Evolutionary conservation across 2,329 filamentous ascomycete species (phyloP).

Genomic region (Beauveria rudraprayagi): DNA sequence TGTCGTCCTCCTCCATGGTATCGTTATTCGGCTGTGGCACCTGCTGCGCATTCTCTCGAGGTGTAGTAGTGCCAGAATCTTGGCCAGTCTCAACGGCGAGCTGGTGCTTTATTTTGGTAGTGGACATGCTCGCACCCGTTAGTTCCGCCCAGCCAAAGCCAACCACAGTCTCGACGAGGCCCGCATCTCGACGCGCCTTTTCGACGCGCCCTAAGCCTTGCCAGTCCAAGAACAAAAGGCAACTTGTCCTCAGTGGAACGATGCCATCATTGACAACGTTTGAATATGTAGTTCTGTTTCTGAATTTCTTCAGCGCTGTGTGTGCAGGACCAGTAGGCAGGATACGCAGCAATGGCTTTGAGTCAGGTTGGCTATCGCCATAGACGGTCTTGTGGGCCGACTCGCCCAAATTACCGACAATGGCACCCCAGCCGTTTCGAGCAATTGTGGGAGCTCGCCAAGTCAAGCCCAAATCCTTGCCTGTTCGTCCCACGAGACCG

Average conservation of each 20-base stretch:
- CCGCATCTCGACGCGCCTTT: constrained; percentile 86
- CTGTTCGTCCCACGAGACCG: constrained; percentile 89
- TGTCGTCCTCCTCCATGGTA: constrained; percentile 60
- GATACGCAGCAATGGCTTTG: constrained; percentile 83
- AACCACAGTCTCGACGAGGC: constrained; percentile 84
- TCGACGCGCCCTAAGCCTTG: constrained; percentile 87
- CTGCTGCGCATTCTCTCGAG: constrained; percentile 37
- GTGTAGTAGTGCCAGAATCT: constrained; percentile 29
- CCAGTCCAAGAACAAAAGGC: constrained; percentile 95
- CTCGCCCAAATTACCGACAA: constrained; percentile 74
- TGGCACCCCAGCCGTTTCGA: constrained; percentile 77
- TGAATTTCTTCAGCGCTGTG: constrained; percentile 75
- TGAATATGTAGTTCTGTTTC: constrained; percentile 86
- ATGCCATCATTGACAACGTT: constrained; percentile 98
- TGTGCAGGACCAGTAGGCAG: constrained; percentile 88
- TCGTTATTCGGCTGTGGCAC: constrained; percentile 65
- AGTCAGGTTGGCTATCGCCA: constrained; percentile 60
- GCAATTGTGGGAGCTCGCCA: constrained; percentile 86
- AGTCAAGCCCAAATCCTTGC: constrained; percentile 87
- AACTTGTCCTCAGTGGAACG: constrained; percentile 89
- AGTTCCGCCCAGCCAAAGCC: constrained; percentile 94
- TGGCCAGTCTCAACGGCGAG: constrained; percentile 25
- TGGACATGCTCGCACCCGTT: constrained; percentile 57
- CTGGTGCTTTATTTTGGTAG: constrained; percentile 36
- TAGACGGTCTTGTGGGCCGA: constrained; percentile 53